Evolutionary conservation across 192 early-diverging fungal species (phyloP), one percentile per base, ranked within the genome.

Genomic region (Coemansia sp.): DNA sequence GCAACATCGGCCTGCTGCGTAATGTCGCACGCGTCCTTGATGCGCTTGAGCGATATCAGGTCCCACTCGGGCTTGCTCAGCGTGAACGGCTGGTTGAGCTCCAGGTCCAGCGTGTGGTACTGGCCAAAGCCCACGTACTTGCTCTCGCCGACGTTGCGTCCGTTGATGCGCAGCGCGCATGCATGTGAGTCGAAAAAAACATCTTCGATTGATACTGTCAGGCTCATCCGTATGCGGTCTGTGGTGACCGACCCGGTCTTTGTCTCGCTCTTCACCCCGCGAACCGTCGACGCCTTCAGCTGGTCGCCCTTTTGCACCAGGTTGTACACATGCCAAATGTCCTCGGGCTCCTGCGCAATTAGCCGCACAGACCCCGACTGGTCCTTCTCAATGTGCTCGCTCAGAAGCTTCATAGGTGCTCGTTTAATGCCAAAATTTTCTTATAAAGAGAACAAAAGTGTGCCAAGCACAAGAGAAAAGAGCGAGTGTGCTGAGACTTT

Each of bases 311-410:
- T 82, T 27, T 87, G 80, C 53, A 99, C 88, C 27, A 91, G 82
- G 67, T 90, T 93, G 80, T 95, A 95, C 30, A 90, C 84, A 77
- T 95, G 94, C 95, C 97, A 99, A 91, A 99, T 93, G 75, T 99
- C 97, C 59, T 99, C 95, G 48, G 87, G 70, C 60, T 98, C 92
- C 64, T 97, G 93, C 1, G 95, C 89, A 33, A 84, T 80, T 40
- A 99, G 81, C 3, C 85, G 89, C 24, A 97, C 86, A 56, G 61
- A 86, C 30, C 96, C 96, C 24, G 90, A 91, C 19, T 65, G 56
- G 79, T 94, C 86, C 71, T 87, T 91, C 71, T 92, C 91, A 49
- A 94, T 83, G 57, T 65, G 23, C 58, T 87, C 86, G 50, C 60
- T 67, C 21, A 91, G 65, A 10, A 94, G 81, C 83, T 93, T 89